Conservation (phyloP, 1,284 basidiomycete species). For the Trichosporon sp. region DNA sequence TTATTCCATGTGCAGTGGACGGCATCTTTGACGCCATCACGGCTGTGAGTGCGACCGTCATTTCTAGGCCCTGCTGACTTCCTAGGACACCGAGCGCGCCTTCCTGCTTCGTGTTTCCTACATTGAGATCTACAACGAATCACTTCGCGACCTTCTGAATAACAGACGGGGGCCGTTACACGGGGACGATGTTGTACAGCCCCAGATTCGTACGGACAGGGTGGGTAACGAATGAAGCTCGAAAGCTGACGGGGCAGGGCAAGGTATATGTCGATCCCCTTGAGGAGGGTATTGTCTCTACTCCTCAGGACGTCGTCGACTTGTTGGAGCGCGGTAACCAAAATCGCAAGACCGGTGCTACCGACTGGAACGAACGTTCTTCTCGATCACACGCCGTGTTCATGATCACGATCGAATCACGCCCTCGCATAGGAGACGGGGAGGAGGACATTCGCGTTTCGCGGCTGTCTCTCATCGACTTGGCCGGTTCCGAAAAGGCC, state of each 20-base stretch:
- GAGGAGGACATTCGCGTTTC: conserved; percentile 53
- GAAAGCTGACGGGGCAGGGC: conserved; percentile 38
- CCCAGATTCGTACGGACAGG: conserved; percentile 54
- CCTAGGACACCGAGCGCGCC: conserved; percentile 48
- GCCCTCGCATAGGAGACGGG: conserved; percentile 44
- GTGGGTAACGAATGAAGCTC: conserved; percentile 32
- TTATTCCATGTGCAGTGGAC: conserved; percentile 62
- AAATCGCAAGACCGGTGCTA: conserved; percentile 60
- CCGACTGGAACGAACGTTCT: conserved; percentile 64
- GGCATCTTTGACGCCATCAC: conserved; percentile 61
- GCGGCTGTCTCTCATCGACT: conserved; percentile 52
- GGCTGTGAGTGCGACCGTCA: conserved; percentile 40
- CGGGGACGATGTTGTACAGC: conserved; percentile 43
- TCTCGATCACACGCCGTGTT: conserved; percentile 62
- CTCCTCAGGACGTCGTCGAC: conserved; percentile 59
- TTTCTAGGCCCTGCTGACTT: background rate
- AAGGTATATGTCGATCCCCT: conserved; percentile 60
- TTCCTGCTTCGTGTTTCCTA: conserved; percentile 62
- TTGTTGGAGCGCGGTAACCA: conserved; percentile 59
- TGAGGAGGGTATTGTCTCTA: conserved; percentile 61
- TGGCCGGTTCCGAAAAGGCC: conserved; percentile 63
- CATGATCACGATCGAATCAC: conserved; percentile 58
- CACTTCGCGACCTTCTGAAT: conserved; percentile 60
- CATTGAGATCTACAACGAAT: conserved; percentile 65
- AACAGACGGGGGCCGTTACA: conserved; percentile 44